Evolutionary conservation across 73 alveolate genomes (phyloP), one percentile per base, ranked within the genome.

Genomic region (Paramecium octaurelia): DNA sequence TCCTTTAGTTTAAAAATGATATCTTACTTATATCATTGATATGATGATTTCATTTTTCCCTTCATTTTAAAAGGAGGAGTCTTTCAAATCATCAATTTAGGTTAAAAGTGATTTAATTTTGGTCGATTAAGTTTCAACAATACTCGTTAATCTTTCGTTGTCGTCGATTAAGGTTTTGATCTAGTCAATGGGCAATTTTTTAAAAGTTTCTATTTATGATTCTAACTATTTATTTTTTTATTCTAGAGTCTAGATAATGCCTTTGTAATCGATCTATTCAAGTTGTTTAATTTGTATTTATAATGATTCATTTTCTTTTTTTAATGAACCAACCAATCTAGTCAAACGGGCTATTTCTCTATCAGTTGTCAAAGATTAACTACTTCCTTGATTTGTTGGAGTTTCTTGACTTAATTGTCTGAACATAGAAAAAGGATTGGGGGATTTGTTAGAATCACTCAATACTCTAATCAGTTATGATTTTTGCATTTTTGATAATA

Each of bases 391-490:
- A 64, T 27, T 31, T 23, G 84, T 31, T 64, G 84, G 84, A 0
- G 84, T 34, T 14, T 64, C 84, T 64, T 27, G 29, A 64, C 84
- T 64, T 29, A 64, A 27, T 50, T 92, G 20, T 92, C 95, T 27
- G 59, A 86, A 57, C 88, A 77, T 34, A 83, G 90, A 59, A 92
- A 92, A 46, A 85, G 75, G 35, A 12, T 89, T 92, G 24, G 86
- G 80, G 27, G 84, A 86, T 60, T 92, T 92, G 34, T 75, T 75
- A 9, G 88, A 75, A 35, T 75, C 69, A 75, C 68, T 38, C 31
- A 84, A 44, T 36, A 50, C 85, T 18, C 84, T 64, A 16, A 34
- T 46, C 58, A 83, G 92, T 50, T 46, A 24, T 18, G 92, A 84
- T 42, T 50, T 83, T 58, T 42, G 48, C 54, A 29, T 84, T 46